Conservation (phyloP, 306 rosid species). For the Quercus ilex region DNA sequence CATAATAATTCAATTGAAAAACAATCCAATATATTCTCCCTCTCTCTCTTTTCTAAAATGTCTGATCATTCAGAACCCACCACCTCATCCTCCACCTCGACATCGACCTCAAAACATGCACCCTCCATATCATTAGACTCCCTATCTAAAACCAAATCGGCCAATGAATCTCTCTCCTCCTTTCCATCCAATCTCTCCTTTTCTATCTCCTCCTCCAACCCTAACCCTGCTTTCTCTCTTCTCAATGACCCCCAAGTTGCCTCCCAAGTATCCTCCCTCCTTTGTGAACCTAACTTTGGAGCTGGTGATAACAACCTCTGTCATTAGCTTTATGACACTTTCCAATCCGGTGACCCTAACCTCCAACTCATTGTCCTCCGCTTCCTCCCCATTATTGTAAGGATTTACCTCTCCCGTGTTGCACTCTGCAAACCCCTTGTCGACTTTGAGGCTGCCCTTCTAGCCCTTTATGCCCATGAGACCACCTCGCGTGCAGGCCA, state of each 20-base stretch:
- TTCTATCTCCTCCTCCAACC: conserved; percentile 8
- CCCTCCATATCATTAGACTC: neutral
- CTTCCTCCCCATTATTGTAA: conserved; percentile 58
- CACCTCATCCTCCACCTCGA: neutral
- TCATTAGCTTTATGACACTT: conserved; percentile 85
- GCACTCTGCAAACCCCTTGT: conserved; percentile 50
- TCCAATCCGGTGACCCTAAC: conserved; percentile 51
- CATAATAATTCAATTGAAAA: too few relatives aligned
- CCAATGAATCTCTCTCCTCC: conserved; percentile 44
- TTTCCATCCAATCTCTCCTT: conserved; percentile 15
- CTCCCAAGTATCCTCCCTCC: conserved; percentile 55
- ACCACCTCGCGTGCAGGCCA: conserved; percentile 56
- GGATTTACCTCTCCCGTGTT: conserved; percentile 63
- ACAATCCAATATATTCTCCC: neutral
- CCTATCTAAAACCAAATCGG: conserved; percentile 21
- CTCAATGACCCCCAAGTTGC: conserved; percentile 38
- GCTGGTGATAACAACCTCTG: conserved; percentile 70
- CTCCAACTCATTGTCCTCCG: conserved; percentile 72
- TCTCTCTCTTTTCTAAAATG: conserved; percentile 8
- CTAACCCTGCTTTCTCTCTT: conserved; percentile 32
- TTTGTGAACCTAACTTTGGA: conserved; percentile 63
- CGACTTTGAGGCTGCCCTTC: conserved; percentile 72
- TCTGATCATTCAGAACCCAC: conserved; percentile 6
- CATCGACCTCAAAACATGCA: neutral
- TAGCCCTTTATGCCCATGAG: conserved; percentile 70